These are phyloP conservation scores for Trametes maxima DNA, from an alignment of 768 basidiomycete genomes.

Conservation along the genomic window DNA sequence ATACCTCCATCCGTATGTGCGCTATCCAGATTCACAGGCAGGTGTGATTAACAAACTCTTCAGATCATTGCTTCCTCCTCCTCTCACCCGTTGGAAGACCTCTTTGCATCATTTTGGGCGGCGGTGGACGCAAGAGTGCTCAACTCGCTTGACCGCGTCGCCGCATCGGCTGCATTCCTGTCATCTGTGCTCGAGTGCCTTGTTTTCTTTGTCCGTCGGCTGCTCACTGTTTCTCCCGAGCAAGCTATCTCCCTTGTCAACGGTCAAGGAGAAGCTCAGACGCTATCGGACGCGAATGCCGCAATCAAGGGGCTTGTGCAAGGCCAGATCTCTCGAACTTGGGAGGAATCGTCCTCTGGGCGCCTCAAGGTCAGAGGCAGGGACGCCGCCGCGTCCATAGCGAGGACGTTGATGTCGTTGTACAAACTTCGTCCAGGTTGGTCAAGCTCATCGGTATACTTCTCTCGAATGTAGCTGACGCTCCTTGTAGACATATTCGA, in stretches of 20 bases:
- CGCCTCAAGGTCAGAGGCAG: conserved; percentile 50
- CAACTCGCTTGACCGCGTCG: conserved; percentile 53
- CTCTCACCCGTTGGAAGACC: conserved; percentile 42
- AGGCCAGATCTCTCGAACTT: conserved; percentile 49
- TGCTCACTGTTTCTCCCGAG: conserved; percentile 32
- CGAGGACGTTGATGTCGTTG: conserved; percentile 41
- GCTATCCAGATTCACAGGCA: not conserved
- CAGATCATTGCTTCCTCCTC: conserved; percentile 26
- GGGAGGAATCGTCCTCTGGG: conserved; percentile 48
- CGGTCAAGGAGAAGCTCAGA: not conserved
- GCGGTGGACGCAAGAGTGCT: conserved; percentile 72
- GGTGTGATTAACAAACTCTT: conserved; percentile 32
- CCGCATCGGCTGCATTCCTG: conserved; percentile 65
- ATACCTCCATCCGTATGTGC: conserved; percentile 65
- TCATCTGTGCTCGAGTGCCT: conserved; percentile 71
- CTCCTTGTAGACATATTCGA: conserved; percentile 46
- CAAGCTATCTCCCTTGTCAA: conserved; percentile 10
- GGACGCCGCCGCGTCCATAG: conserved; percentile 47
- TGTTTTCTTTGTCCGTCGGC: conserved; percentile 54
- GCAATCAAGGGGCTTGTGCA: conserved; percentile 39
- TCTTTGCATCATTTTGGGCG: conserved; percentile 83
- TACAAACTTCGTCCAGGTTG: conserved; percentile 33
- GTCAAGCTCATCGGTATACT: not conserved
- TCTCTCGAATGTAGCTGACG: not conserved
- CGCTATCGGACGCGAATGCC: not conserved